Evolutionary conservation across 116 monocot species (phyloP).

Genomic region (Papilionanthe hybrid): DNA sequence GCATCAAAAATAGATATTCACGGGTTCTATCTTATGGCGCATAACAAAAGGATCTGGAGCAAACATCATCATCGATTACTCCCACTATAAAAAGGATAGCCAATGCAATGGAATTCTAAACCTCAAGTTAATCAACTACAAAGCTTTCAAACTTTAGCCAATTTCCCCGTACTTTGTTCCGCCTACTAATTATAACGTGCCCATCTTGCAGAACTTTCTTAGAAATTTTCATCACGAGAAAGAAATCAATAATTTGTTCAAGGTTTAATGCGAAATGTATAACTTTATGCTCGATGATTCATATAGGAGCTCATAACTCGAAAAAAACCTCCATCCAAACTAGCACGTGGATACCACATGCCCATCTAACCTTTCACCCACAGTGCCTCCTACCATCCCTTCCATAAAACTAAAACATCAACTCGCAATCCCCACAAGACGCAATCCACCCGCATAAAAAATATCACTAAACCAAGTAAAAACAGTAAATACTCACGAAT

Average conservation of each 20-base stretch:
- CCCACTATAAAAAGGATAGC: not conserved
- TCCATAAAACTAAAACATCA: no score
- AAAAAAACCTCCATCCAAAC: not conserved
- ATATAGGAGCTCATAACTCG: no score
- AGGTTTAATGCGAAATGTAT: not conserved
- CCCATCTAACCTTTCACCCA: no score
- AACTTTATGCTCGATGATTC: not conserved
- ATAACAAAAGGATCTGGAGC: no score
- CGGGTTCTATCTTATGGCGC: not conserved
- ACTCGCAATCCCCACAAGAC: no score
- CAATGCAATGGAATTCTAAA: not conserved
- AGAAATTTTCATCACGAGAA: not conserved
- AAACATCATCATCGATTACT: not conserved
- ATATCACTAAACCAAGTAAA: not conserved
- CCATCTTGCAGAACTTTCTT: not conserved
- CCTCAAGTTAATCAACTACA: no score
- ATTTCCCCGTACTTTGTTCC: no score
- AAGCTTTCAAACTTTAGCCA: no score
- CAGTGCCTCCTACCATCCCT: no score
- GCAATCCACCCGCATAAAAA: not conserved
- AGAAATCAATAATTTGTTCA: not conserved
- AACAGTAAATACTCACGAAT: slow-evolving; percentile 23
- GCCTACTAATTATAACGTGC: no score
- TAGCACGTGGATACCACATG: no score
- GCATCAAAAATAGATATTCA: no score